Conservation (phyloP, 371 early-diverging fungal species). For the Mucor sp. region DNA sequence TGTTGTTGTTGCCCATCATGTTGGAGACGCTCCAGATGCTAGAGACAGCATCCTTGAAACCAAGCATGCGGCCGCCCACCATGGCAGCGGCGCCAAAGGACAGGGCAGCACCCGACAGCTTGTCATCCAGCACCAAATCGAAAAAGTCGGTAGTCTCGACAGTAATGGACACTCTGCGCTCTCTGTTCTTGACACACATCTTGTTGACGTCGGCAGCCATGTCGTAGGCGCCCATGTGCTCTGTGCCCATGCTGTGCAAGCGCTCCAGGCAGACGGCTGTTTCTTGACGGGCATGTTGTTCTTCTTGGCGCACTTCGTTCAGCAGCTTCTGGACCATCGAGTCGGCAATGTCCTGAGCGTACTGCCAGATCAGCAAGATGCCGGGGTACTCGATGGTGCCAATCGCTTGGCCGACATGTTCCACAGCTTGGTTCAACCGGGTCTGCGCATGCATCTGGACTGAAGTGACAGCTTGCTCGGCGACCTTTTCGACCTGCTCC, state of each 20-base stretch:
- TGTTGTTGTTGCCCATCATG: slow-evolving; percentile 31
- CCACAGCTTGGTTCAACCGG: slow-evolving; percentile 59
- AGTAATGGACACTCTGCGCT: slow-evolving; percentile 50
- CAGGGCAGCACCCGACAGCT: slow-evolving; percentile 48
- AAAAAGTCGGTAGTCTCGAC: slow-evolving; percentile 73
- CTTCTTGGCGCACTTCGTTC: slow-evolving; percentile 67
- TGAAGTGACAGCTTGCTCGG: slow-evolving; percentile 62
- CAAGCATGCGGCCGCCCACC: slow-evolving; percentile 52
- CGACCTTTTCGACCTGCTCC: slow-evolving; percentile 67
- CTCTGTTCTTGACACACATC: slow-evolving; percentile 48
- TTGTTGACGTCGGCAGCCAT: slow-evolving; percentile 46
- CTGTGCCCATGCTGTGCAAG: slow-evolving; percentile 64
- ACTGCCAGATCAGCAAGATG: slow-evolving; percentile 80
- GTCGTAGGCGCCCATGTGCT: slow-evolving; percentile 49
- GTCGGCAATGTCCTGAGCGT: slow-evolving; percentile 77
- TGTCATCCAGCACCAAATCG: slow-evolving; percentile 63
- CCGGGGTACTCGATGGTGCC: slow-evolving; percentile 81
- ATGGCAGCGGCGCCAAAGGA: slow-evolving; percentile 46
- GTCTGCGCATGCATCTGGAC: slow-evolving; percentile 58
- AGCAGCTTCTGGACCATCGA: slow-evolving; percentile 67
- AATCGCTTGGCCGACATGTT: slow-evolving; percentile 63
- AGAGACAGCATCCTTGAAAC: slow-evolving; percentile 47
- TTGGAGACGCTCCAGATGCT: slow-evolving; percentile 47
- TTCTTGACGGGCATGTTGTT: slow-evolving; percentile 67
- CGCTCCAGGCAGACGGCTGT: slow-evolving; percentile 62